Conservation (phyloP, 352 stramenopile species). For the Pythium angustatum region DNA sequence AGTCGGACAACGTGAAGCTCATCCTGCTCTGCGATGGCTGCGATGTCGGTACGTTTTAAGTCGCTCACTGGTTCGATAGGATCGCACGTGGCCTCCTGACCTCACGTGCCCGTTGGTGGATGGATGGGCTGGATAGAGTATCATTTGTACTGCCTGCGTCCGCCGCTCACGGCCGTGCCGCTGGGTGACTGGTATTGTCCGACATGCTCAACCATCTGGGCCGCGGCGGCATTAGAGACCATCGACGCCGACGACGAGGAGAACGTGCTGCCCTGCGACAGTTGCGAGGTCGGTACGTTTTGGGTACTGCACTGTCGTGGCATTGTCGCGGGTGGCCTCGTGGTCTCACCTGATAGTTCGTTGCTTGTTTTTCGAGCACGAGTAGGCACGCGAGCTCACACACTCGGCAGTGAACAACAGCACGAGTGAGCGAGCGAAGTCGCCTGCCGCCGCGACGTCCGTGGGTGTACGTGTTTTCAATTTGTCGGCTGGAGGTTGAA, state of each 20-base stretch:
- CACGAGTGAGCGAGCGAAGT: no score
- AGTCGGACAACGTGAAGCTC: conserved; percentile 38
- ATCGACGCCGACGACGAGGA: conserved; percentile 23
- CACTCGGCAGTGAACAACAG: neutral
- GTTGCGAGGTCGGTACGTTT: conserved; percentile 44
- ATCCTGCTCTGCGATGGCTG: conserved; percentile 63
- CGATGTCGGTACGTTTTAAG: conserved; percentile 37
- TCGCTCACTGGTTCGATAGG: no score
- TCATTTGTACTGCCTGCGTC: conserved; percentile 61
- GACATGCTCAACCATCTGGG: conserved; percentile 26
- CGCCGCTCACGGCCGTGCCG: conserved; percentile 45
- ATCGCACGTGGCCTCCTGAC: no score
- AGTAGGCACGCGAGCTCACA: neutral
- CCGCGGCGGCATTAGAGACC: neutral
- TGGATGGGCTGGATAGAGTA: conserved; percentile 40
- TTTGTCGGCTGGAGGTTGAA: no score
- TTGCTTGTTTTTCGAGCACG: conserved; percentile 26
- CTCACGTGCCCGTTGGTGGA: no score
- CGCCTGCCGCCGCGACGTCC: conserved; percentile 3
- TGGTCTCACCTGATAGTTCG: no score
- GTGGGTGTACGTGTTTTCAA: conserved; percentile 17
- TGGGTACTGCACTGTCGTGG: no score
- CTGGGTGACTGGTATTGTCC: conserved; percentile 62
- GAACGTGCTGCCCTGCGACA: conserved; percentile 19
- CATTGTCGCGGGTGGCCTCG: no score